Conservation (phyloP, 2,329 filamentous ascomycete genomes). For the Ilyonectria sp. region DNA sequence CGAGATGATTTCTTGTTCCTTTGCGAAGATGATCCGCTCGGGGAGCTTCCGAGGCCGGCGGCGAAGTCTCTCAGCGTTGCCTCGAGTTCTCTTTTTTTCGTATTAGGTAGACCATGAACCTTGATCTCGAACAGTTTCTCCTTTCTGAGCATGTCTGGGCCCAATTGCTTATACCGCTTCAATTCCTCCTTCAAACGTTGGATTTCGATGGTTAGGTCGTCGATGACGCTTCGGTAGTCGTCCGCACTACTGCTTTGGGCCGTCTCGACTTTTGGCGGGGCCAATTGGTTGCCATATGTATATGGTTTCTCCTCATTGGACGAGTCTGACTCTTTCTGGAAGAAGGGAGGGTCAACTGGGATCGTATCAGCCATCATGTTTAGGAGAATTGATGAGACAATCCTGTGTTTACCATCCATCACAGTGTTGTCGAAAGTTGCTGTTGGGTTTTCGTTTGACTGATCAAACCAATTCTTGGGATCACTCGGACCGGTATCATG, state of each 20-base stretch:
- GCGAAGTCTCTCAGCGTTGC: constrained; percentile 80
- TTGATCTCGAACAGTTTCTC: constrained; percentile 90
- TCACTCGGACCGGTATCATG: constrained; percentile 65
- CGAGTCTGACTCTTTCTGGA: constrained; percentile 66
- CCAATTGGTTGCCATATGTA: constrained; percentile 43
- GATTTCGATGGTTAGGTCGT: constrained; percentile 89
- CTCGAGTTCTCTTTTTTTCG: constrained; percentile 84
- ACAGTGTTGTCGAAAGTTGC: constrained; percentile 57
- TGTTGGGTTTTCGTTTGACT: constrained; percentile 65
- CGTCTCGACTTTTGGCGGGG: constrained; percentile 50
- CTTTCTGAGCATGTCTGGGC: constrained; percentile 76
- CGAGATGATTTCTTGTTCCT: constrained; percentile 58
- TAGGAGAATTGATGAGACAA: background rate
- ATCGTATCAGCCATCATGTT: constrained; percentile 15
- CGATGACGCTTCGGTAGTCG: constrained; percentile 86
- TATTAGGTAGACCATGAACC: constrained; percentile 79
- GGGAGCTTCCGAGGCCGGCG: constrained; percentile 70
- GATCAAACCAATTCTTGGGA: constrained; percentile 69
- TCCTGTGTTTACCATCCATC: constrained; percentile 63
- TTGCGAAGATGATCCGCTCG: constrained; percentile 57
- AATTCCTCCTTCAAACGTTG: constrained; percentile 82
- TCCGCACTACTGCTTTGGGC: constrained; percentile 75
- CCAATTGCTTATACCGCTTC: constrained; percentile 78
- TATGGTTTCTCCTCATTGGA: constrained; percentile 62
- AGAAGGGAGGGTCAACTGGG: constrained; percentile 69